Evolutionary conservation across 2,329 filamentous ascomycete species (phyloP).

Genomic region (Fusarium sp.): DNA sequence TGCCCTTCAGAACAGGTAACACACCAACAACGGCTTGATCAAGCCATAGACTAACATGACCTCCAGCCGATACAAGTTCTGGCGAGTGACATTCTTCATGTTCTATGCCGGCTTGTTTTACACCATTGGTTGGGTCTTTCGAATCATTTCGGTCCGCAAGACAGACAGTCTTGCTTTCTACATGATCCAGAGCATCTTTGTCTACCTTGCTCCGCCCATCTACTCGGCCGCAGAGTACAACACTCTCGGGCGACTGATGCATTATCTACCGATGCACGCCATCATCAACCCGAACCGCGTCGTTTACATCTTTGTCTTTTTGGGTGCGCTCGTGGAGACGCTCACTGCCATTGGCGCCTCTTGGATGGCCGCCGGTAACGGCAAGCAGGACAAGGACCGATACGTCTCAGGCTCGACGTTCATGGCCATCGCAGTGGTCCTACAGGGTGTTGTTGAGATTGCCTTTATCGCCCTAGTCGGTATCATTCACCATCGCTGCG

Average conservation of each 20-base stretch:
- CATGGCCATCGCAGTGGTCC: conserved; percentile 62
- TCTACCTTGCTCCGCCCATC: conserved; percentile 41
- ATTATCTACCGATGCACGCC: conserved; percentile 43
- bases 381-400: conserved; percentile 61
- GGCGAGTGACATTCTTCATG: conserved; percentile 45
- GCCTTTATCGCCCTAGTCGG: conserved; percentile 39
- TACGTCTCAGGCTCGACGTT: conserved; percentile 68
- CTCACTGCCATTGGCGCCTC: conserved; percentile 40
- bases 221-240: conserved; percentile 45
- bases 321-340: conserved; percentile 38
- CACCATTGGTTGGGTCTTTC: conserved; percentile 34
- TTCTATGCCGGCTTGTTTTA: conserved; percentile 43
- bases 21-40: not conserved
- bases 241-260: conserved; percentile 43
- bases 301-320: conserved; percentile 45
- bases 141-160: conserved; percentile 33
- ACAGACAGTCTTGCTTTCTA: conserved; percentile 38
- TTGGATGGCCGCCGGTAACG: conserved; percentile 41
- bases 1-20: conserved; percentile 34
- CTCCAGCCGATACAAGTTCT: conserved; percentile 40
- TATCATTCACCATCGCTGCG: conserved; percentile 34
- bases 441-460: conserved; percentile 46
- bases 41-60: not conserved
- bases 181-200: conserved; percentile 43
- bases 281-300: conserved; percentile 42